Base-by-base conservation (phyloP, 2,329 filamentous ascomycete species). In the Rhytidhysteron rufulum region DNA sequence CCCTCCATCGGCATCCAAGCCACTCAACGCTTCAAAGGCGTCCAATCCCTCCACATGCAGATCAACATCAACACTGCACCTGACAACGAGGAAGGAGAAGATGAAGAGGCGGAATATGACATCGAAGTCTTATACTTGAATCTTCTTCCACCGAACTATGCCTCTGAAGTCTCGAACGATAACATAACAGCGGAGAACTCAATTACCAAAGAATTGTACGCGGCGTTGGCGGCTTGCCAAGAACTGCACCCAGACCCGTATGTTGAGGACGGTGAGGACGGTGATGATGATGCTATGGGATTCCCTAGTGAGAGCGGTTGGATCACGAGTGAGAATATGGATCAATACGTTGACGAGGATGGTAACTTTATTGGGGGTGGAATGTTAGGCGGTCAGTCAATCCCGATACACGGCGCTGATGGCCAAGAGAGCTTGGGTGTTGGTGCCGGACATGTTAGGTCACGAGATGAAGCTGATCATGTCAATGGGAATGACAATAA, bases 291-390 rank as follows among this genome's bases (percentile, higher is more conserved):
- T 1, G 63, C 65, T 32, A 59, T 62, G 25, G 80, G 82, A 0
- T 78, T 86, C 63, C 84, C 86, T 0, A 85, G 86, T 1, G 87
- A 85, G 36, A 79, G 79, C 0, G 86, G 86, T 0, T 91, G 86
- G 86, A 89, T 97, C 58, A 97, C 91, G 13, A 86, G 87, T 7
- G 91, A 95, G 41, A 97, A 96, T 55, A 83, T 95, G 61, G 74
- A 85, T 48, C 79, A 95, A 51, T 95, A 82, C 58, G 36, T 63
- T 33, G 63, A 68, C 42, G 65, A 62, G 34, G 51, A 66, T 22
- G 65, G 65, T 1, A 66, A 67, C 33, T 67, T 67, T 19, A 53
- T 49, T 24, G 63, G 60, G 2, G 31, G 32, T 22, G 29, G 31
- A 10, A 33, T n/a, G 11, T 31, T 38, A 24, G 31, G 31, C 16